Evolutionary conservation across 768 basidiomycete species (phyloP), one percentile per base, ranked within the genome.

Genomic region (Rhodotorula toruloides): DNA sequence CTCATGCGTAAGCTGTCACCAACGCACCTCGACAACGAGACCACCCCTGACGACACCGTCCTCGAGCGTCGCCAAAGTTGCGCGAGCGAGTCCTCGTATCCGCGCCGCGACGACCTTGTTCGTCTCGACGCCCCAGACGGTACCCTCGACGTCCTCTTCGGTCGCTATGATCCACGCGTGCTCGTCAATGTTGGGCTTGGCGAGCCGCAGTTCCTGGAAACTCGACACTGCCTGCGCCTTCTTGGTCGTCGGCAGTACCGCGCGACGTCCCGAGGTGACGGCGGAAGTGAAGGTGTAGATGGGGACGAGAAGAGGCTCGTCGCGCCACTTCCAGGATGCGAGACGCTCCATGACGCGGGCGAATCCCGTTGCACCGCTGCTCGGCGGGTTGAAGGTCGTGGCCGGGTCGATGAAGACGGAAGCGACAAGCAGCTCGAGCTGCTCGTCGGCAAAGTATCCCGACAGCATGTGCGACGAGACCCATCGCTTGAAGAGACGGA

Each of bases 401-500:
- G 78, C 78, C 2, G 73, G 37, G 5, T 81, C 81, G 17, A 91
- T 79, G 75, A 93, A 97, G 22, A 88, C 81, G 40, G 80, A 79
- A 0, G 91, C 89, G 76, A 89, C 90, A 47, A 99, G 76, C 25
- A 98, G 79, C 77, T 99, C 96, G 42, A 90, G 83, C 0, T 84
- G 86, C 76, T 97, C 91, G 64, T 85, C 83, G 11, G 83, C 82
- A 58, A 97, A 80, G 71, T 90, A 87, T 0, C 81, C 78, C 8
- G 83, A 81, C 40, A 98, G 82, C 62, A 96, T 82, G 75, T 99
- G 96, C 12, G 87, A 81, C 1, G 89, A 85, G 59, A 98, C 80
- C 96, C 96, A 99, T 48, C 94, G 84, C 79, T 97, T 94, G 56
- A 89, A 83, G 22, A 98, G 82, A 44, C 96, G 83, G 22, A 90